A percentile compares a stretch with the other conserved stretches of the same genome.
Evolutionary conservation across 163 green algal genomes (phyloP).

Genomic region (Chlamydomonas reinhardtii): DNA sequence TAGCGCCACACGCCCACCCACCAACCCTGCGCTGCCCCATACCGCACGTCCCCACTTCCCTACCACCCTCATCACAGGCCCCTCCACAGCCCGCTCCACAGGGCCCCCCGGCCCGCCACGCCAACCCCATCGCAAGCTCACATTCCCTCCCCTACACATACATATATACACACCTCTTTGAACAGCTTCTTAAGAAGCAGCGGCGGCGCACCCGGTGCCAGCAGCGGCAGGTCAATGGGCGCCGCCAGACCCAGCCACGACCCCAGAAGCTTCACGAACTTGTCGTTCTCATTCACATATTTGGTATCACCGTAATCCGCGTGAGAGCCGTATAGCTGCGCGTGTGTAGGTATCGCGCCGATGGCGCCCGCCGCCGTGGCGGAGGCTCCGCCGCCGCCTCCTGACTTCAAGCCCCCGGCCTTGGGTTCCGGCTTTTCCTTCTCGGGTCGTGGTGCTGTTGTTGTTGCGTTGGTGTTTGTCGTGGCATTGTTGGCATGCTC

Average conservation of each 20-base stretch:
- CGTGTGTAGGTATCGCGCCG: neutral
- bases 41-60: too few species aligned
- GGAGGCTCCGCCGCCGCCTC: neutral
- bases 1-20: too few species aligned
- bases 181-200: conserved; percentile 26
- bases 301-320: neutral
- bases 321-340: conserved; percentile 21
- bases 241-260: conserved; percentile 1
- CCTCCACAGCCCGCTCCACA: too few species aligned
- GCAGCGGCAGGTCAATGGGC: conserved; percentile 28
- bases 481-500: too few species aligned
- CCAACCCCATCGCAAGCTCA: too few species aligned
- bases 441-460: neutral
- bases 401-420: too few species aligned
- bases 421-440: neutral
- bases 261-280: conserved; percentile 11
- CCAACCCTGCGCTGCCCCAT: too few species aligned
- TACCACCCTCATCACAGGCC: too few species aligned
- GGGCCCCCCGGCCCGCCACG: too few species aligned
- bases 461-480: neutral
- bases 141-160: too few species aligned
- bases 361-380: neutral
- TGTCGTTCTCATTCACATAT: neutral
- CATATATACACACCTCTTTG: neutral
- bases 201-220: conserved; percentile 17